Conservation (phyloP, 176 grass and related monocot species). For the Triticum monococcum region DNA sequence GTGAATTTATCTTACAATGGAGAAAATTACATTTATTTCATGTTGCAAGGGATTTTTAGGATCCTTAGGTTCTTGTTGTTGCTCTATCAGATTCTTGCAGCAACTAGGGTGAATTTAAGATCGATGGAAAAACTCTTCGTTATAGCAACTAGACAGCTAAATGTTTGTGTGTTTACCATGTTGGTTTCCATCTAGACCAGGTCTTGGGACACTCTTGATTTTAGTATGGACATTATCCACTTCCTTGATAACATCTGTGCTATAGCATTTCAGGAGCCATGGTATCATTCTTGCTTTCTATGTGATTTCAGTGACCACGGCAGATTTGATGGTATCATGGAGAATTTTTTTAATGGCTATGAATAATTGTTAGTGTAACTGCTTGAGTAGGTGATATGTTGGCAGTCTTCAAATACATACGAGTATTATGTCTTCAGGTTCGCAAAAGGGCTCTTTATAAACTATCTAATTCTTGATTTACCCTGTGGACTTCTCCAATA, state of each 20-base stretch:
- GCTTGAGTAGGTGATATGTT: not conserved
- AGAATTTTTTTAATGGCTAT: not conserved
- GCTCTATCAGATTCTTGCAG: not conserved
- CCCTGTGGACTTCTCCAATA: not conserved
- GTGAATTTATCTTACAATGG: conserved; percentile 8
- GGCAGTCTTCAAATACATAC: not conserved
- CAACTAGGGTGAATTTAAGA: conserved; percentile 9
- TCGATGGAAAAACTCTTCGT: not conserved
- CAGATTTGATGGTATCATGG: not conserved
- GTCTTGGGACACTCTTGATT: not conserved
- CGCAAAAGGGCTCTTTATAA: not conserved
- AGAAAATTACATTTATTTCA: not conserved
- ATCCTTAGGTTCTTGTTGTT: not conserved
- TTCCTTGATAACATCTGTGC: not conserved
- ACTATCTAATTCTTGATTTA: not conserved
- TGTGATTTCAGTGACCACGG: not conserved
- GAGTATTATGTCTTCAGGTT: not conserved
- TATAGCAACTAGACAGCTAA: not conserved
- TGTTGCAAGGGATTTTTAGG: not conserved
- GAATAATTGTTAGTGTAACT: not conserved
- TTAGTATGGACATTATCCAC: not conserved
- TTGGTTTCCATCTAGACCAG: not conserved
- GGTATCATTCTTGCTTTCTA: not conserved
- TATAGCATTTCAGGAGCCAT: not conserved
- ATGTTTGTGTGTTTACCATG: not conserved